These are phyloP conservation scores for Pezicula neosporulosa DNA, from an alignment of 2,329 filamentous ascomycete species.

Conservation along the genomic window DNA sequence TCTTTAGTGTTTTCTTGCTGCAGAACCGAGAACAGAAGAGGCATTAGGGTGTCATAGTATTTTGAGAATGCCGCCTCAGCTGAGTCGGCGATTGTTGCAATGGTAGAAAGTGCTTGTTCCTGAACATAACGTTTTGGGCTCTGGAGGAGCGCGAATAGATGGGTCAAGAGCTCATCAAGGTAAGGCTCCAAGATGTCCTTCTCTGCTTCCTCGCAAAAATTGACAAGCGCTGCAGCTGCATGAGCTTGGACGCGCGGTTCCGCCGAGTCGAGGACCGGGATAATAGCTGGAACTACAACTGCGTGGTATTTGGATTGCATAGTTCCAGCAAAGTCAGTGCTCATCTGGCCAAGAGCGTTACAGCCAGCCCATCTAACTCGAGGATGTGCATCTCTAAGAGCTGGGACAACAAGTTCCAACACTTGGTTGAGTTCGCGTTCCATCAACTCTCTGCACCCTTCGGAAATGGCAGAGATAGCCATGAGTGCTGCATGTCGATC, in stretches of 20 bases:
- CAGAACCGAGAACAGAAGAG: slow-evolving; percentile 84
- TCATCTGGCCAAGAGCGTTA: slow-evolving; percentile 99
- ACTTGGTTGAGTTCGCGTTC: slow-evolving; percentile 91
- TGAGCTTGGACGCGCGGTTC: slow-evolving; percentile 96
- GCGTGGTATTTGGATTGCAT: slow-evolving; percentile 97
- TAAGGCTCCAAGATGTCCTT: slow-evolving; percentile 90
- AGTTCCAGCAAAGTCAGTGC: slow-evolving; percentile 94
- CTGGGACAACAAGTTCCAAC: slow-evolving; percentile 88
- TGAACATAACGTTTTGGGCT: slow-evolving; percentile 95
- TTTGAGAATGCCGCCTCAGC: slow-evolving; percentile 92
- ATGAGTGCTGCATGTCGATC: slow-evolving; percentile 96
- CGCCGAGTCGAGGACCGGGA: slow-evolving; percentile 84
- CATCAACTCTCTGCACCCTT: slow-evolving; percentile 96
- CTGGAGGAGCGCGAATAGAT: slow-evolving; percentile 82
- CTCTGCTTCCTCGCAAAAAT: slow-evolving; percentile 98
- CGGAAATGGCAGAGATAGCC: slow-evolving; percentile 98
- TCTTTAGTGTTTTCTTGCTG: slow-evolving; percentile 91
- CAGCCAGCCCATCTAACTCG: slow-evolving; percentile 96
- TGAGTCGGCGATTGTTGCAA: slow-evolving; percentile 97
- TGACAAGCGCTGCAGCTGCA: slow-evolving; percentile 94
- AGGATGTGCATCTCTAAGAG: slow-evolving; percentile 84
- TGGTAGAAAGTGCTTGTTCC: slow-evolving; percentile 95
- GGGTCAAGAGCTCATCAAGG: slow-evolving; percentile 79
- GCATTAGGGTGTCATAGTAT: slow-evolving; percentile 97
- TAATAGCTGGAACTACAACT: slow-evolving; percentile 82